Evolutionary conservation across 805 yeast species (phyloP).

Genomic region (Wickerhamomyces pijperi): DNA sequence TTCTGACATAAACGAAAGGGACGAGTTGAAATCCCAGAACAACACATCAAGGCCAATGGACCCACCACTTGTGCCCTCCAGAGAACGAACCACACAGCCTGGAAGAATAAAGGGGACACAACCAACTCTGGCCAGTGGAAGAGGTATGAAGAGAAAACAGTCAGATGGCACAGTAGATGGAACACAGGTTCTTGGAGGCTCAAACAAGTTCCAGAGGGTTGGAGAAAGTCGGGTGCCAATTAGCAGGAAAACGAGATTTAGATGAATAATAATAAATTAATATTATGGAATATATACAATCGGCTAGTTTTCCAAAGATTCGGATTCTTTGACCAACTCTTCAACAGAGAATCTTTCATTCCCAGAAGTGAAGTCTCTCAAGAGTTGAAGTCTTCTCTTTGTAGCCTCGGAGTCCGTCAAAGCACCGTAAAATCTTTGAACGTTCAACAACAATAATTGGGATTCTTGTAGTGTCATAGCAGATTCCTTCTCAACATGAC

Average conservation of each 20-base stretch:
- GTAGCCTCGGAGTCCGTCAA: slow-evolving; percentile 30
- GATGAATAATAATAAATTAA: too few relatives aligned
- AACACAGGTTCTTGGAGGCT: not conserved
- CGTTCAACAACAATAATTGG: slow-evolving; percentile 60
- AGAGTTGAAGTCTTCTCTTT: slow-evolving; percentile 40
- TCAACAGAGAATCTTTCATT: slow-evolving; percentile 56
- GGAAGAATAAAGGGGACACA: too few relatives aligned
- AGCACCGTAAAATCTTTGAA: slow-evolving; percentile 80
- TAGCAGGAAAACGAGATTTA: not conserved
- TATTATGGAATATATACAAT: not conserved
- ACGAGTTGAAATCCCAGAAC: too few relatives aligned
- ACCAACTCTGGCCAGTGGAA: too few relatives aligned
- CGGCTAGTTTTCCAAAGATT: slow-evolving; percentile 45
- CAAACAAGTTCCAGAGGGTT: not conserved
- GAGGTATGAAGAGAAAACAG: not conserved
- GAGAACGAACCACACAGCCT: not conserved
- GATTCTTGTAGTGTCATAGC: slow-evolving; percentile 64
- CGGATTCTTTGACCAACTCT: slow-evolving; percentile 57
- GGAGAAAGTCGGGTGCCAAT: not conserved
- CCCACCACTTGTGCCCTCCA: not conserved
- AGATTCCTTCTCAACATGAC: slow-evolving; percentile 64
- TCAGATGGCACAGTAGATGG: not conserved
- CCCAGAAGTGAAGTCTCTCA: slow-evolving; percentile 64
- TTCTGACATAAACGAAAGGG: not conserved
- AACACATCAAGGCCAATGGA: not conserved